Evolutionary conservation across 495 filamentous ascomycete genomes (phyloP).

Genomic region (Lepidopterella palustris): DNA sequence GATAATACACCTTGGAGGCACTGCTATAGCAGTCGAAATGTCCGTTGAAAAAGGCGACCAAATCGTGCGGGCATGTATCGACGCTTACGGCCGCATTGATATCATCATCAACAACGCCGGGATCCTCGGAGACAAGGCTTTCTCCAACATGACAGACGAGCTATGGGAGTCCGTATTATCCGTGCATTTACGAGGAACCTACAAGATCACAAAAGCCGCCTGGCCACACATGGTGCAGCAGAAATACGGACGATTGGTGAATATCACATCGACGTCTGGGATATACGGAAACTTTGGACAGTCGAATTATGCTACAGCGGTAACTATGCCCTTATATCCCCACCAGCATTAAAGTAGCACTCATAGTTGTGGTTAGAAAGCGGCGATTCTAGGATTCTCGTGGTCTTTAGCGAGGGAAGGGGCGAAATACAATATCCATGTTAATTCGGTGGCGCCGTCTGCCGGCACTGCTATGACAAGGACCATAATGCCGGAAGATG

Average conservation of each 20-base stretch:
- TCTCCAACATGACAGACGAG: conserved; percentile 93
- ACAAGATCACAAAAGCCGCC: conserved; percentile 94
- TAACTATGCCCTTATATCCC: no score
- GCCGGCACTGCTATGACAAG: conserved; percentile 94
- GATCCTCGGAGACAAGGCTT: conserved; percentile 96
- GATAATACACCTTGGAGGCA: conserved; percentile 81
- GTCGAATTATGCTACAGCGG: conserved; percentile 95
- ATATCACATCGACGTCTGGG: conserved; percentile 92
- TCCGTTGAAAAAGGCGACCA: conserved; percentile 89
- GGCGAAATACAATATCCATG: conserved; percentile 94
- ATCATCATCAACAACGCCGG: conserved; percentile 96
- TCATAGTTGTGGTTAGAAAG: no score
- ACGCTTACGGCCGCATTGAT: conserved; percentile 89
- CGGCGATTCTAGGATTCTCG: conserved; percentile 90
- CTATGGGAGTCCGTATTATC: conserved; percentile 88
- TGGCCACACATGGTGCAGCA: conserved; percentile 98
- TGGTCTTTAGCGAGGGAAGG: conserved; percentile 90
- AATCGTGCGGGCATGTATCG: conserved; percentile 87
- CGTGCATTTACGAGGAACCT: conserved; percentile 91
- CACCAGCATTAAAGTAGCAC: no score
- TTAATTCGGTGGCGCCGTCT: conserved; percentile 97
- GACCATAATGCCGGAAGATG: conserved; percentile 92
- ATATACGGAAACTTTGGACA: conserved; percentile 99
- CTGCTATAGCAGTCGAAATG: conserved; percentile 92
- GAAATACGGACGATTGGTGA: conserved; percentile 94